These are phyloP conservation scores for Mycosphaerella sp. DNA, from an alignment of 2,329 filamentous ascomycete species.

Conservation along the genomic window DNA sequence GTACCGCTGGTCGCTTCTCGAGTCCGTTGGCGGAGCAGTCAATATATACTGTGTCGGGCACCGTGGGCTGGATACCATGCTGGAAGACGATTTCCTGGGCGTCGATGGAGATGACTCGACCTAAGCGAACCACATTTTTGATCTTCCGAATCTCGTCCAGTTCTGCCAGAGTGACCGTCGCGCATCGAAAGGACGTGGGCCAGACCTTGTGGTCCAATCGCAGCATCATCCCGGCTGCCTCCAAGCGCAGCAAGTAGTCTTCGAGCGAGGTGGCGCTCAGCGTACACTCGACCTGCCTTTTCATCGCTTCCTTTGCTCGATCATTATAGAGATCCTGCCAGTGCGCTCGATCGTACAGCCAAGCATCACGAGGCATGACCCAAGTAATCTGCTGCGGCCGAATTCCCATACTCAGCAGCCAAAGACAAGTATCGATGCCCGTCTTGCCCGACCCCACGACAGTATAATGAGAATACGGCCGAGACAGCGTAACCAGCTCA, in stretches of 20 bases:
- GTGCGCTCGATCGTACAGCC: slow-evolving; percentile 14
- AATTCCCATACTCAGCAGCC: slow-evolving; percentile 16
- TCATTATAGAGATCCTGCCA: slow-evolving; percentile 5
- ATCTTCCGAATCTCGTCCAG: slow-evolving; percentile 16
- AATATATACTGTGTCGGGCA: slow-evolving; percentile 16
- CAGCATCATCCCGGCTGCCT: slow-evolving; percentile 1
- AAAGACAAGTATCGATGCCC: slow-evolving; percentile 19
- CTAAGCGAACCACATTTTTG: slow-evolving; percentile 12
- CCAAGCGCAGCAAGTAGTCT: slow-evolving; percentile 8
- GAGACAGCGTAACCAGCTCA: slow-evolving; percentile 4
- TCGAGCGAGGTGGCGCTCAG: slow-evolving; percentile 13
- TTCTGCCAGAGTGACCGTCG: slow-evolving; percentile 17
- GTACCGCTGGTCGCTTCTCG: slow-evolving; percentile 6
- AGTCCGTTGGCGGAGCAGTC: slow-evolving; percentile 18
- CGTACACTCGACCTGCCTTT: neutral
- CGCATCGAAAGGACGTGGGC: slow-evolving; percentile 19
- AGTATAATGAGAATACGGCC: slow-evolving; percentile 15
- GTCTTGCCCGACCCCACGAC: slow-evolving; percentile 21
- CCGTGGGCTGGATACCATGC: slow-evolving; percentile 3
- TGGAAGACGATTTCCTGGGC: slow-evolving; percentile 10
- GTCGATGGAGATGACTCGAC: slow-evolving; percentile 11
- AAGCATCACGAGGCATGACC: slow-evolving; percentile 22
- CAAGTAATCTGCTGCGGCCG: slow-evolving; percentile 13
- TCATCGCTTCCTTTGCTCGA: neutral
- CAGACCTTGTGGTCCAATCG: slow-evolving; percentile 9